phyloP scores from a whole-genome alignment of 805 yeast species.

The Myxozyma monticola region DNA sequence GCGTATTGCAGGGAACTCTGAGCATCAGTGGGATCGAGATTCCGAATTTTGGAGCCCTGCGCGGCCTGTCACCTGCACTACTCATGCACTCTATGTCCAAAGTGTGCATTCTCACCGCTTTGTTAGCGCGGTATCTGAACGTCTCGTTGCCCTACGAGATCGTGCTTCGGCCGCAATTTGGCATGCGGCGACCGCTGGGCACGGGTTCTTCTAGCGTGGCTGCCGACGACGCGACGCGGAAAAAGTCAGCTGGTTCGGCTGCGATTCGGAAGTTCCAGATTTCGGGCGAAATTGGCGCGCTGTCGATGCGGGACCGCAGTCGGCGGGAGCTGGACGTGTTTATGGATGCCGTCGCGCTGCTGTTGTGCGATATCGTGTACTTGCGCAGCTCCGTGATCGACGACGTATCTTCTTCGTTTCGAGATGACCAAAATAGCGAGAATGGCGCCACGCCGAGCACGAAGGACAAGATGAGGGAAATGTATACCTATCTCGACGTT shows the following conservation, averaged over 20 bases:
- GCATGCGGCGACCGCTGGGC: slow-evolving; percentile 8
- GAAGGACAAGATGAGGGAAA: slow-evolving; percentile 3
- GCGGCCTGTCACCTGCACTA: slow-evolving; percentile 1
- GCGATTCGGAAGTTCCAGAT: slow-evolving; percentile 7
- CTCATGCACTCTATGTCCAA: slow-evolving; percentile 2
- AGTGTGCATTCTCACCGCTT: slow-evolving; percentile 4
- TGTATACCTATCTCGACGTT: slow-evolving; percentile 10
- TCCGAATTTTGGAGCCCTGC: slow-evolving; percentile 9
- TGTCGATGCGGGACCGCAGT: slow-evolving; percentile 10
- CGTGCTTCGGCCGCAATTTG: slow-evolving; percentile 10
- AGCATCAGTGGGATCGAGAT: slow-evolving; percentile 9
- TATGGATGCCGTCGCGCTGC: slow-evolving; percentile 22
- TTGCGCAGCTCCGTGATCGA: slow-evolving; percentile 5
- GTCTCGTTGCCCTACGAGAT: slow-evolving; percentile 23
- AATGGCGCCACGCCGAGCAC: not conserved
- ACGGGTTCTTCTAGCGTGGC: not conserved
- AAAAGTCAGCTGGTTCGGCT: not conserved
- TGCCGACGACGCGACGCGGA: not conserved
- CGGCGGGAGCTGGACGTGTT: slow-evolving; percentile 17
- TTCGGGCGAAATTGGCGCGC: slow-evolving; percentile 6
- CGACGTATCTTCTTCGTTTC: no score
- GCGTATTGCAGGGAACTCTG: no score
- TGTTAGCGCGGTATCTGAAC: slow-evolving; percentile 13
- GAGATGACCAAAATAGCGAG: not conserved
- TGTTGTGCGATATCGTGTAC: slow-evolving; percentile 21